A percentile compares a stretch with the other conserved stretches of the same genome.
Conservation (phyloP, 495 filamentous ascomycete species). For the Friedmanniomyces endolithicus region DNA sequence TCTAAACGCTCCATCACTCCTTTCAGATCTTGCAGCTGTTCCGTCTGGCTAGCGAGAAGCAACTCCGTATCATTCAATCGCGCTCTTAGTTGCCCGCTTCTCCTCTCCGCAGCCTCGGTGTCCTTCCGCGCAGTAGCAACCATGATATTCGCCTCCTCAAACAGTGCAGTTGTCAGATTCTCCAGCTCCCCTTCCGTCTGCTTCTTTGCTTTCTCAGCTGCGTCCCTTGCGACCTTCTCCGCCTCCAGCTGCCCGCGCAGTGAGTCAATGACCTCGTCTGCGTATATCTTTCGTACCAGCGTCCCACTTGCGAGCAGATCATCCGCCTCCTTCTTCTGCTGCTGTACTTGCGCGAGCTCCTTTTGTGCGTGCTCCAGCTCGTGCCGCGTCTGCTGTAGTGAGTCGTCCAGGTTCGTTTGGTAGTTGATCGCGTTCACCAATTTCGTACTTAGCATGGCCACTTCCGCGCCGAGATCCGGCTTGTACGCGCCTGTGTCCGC, state of each 20-base stretch:
- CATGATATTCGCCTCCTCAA: constrained; percentile 97
- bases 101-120: constrained; percentile 54
- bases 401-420: constrained; percentile 86
- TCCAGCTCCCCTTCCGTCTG: constrained; percentile 74
- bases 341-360: constrained; percentile 56
- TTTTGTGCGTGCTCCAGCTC: constrained; percentile 67
- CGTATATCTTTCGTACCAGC: constrained; percentile 54
- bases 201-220: constrained; percentile 59
- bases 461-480: constrained; percentile 75
- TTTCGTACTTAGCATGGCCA: constrained; percentile 84
- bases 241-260: constrained; percentile 53
- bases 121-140: constrained; percentile 66
- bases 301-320: constrained; percentile 59
- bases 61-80: constrained; percentile 74
- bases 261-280: constrained; percentile 56
- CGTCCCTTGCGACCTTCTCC: constrained; percentile 45
- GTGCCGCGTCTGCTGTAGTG: constrained; percentile 64
- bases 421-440: constrained; percentile 95
- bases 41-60: constrained; percentile 79
- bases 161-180: constrained; percentile 73
- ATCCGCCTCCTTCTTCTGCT: constrained; percentile 52
- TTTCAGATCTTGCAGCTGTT: constrained; percentile 86
- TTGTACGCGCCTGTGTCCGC: constrained; percentile 30
- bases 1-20: constrained; percentile 75
- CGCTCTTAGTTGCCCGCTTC: constrained; percentile 64